A percentile compares a stretch with the other conserved stretches of the same genome.
phyloP scores from a whole-genome alignment of 2,329 filamentous ascomycete species.

The Diaporthe sp. region DNA sequence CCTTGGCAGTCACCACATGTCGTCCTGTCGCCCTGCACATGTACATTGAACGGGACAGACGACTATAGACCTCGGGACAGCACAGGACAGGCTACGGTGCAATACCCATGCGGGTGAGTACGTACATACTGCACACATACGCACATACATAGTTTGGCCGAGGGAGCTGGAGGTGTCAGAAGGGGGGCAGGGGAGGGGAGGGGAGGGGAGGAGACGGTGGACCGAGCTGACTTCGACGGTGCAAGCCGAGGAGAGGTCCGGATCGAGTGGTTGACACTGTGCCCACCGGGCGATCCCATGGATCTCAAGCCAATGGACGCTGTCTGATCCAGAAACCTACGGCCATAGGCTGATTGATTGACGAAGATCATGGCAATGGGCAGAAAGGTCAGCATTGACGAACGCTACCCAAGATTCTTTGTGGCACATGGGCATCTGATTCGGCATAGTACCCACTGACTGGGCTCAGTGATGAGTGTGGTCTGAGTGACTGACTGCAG shows the following conservation, averaged over 20 bases:
- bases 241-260: conserved; percentile 28
- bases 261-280: conserved; percentile 26
- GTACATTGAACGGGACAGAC: background rate
- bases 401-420: conserved; percentile 33
- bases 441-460: conserved; percentile 7
- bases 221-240: conserved; percentile 30
- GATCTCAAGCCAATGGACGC: conserved; percentile 25
- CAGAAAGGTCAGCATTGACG: conserved; percentile 29
- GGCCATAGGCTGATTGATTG: conserved; percentile 29
- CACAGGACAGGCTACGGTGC: conserved; percentile 1
- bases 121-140: background rate
- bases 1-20: conserved; percentile 23
- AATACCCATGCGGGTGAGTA: conserved; percentile 2
- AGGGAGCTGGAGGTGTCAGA: conserved; percentile 8
- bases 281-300: conserved; percentile 30
- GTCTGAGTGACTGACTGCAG: conserved; percentile 19
- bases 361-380: conserved; percentile 24
- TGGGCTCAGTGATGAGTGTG: background rate
- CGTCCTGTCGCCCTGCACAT: conserved; percentile 12
- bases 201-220: conserved; percentile 4
- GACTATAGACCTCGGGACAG: conserved; percentile 21
- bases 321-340: conserved; percentile 32
- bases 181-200: background rate
- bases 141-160: conserved; percentile 6
- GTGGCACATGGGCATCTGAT: conserved; percentile 18